phyloP scores from a whole-genome alignment of 2,329 filamentous ascomycete genomes.

The Penicillium psychrosexuale region DNA sequence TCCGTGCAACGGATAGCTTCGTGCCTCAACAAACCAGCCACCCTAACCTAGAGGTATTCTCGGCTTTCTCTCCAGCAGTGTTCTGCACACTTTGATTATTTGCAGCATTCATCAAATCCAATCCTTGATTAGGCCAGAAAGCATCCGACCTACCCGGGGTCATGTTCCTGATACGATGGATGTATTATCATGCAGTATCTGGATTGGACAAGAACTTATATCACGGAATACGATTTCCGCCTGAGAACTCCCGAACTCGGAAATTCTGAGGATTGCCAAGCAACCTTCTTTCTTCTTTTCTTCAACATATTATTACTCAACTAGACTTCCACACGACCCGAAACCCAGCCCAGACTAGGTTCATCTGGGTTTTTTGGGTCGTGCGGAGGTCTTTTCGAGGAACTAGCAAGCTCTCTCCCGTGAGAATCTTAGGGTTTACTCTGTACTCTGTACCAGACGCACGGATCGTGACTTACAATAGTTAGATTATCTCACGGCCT shows the following conservation, averaged over 20 bases:
- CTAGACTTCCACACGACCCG: too few species aligned
- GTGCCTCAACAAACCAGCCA: not conserved
- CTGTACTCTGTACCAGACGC: too few species aligned
- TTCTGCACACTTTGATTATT: not conserved
- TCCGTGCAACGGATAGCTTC: not conserved
- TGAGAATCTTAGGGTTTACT: too few species aligned
- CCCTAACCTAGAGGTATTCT: not conserved
- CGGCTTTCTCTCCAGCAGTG: not conserved
- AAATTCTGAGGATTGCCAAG: not conserved
- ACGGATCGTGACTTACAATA: too few species aligned
- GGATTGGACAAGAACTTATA: not conserved
- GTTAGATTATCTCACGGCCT: too few species aligned
- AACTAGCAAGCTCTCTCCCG: too few species aligned
- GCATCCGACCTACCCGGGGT: not conserved
- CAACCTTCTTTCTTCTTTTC: too few species aligned
- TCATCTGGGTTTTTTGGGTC: too few species aligned
- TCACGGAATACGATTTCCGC: not conserved
- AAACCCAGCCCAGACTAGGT: too few species aligned
- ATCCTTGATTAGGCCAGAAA: not conserved
- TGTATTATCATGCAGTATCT: not conserved
- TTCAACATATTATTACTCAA: too few species aligned
- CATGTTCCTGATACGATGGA: not conserved
- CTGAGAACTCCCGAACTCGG: not conserved
- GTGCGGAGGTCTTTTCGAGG: too few species aligned
- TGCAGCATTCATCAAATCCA: too few species aligned